A percentile compares a stretch with the other conserved stretches of the same genome.
Conservation (phyloP, 2,329 filamentous ascomycete species). For the Chrysoporthe deuterocubensis region DNA sequence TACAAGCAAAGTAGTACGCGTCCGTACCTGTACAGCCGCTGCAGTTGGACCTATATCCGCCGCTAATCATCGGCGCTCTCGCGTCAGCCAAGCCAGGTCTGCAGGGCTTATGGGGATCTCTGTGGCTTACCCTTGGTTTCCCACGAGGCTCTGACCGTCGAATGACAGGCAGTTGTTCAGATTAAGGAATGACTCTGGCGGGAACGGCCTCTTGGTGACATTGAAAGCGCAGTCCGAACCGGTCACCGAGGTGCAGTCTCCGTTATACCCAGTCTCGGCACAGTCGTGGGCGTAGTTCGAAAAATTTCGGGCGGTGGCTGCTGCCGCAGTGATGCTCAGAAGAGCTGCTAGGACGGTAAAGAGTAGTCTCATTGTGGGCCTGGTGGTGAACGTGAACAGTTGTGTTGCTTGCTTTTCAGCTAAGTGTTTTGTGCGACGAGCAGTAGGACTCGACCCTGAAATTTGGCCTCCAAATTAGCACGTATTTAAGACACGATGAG, state of each 20-base stretch:
- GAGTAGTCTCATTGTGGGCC: background rate
- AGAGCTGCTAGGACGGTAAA: background rate
- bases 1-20: slow-evolving; percentile 21
- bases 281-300: slow-evolving; percentile 23
- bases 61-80: slow-evolving; percentile 6
- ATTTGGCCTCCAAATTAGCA: background rate
- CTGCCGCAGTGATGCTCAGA: background rate
- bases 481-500: background rate
- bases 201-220: slow-evolving; percentile 3
- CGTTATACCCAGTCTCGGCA: slow-evolving; percentile 11
- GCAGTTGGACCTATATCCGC: slow-evolving; percentile 19
- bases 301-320: slow-evolving; percentile 4
- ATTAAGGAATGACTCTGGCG: slow-evolving; percentile 14
- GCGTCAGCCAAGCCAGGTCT: background rate
- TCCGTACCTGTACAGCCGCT: slow-evolving; percentile 10
- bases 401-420: too few relatives aligned
- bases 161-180: slow-evolving; percentile 23
- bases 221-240: slow-evolving; percentile 17
- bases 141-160: slow-evolving; percentile 11
- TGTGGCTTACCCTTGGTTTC: slow-evolving; percentile 21
- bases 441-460: background rate
- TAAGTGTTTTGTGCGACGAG: background rate
- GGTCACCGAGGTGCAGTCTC: slow-evolving; percentile 9
- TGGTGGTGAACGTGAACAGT: background rate
- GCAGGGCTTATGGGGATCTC: background rate